Evolutionary conservation across 1,139 yeast species (phyloP).

Genomic region (Pichia sp.): DNA sequence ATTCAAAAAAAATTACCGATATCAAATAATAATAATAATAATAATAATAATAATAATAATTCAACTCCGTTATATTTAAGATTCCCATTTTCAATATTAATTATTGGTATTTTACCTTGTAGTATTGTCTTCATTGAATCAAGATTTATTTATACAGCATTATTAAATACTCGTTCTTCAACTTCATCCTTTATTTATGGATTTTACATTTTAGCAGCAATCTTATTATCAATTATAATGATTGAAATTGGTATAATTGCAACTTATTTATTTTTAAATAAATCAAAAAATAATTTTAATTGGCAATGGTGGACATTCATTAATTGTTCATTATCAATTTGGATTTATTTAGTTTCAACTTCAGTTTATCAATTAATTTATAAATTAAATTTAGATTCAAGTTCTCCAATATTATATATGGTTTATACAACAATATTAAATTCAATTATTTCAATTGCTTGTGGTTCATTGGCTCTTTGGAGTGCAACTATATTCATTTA

Average conservation of each 20-base stretch:
- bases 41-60: constrained; percentile 23
- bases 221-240: constrained; percentile 56
- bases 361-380: constrained; percentile 60
- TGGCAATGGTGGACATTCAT: constrained; percentile 87
- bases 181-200: constrained; percentile 79
- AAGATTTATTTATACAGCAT: constrained; percentile 64
- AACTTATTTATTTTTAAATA: constrained; percentile 55
- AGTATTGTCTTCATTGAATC: constrained; percentile 77
- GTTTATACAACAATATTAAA: constrained; percentile 66
- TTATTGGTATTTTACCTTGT: constrained; percentile 71
- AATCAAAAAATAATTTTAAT: constrained; percentile 45
- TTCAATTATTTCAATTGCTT: constrained; percentile 56
- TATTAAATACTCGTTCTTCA: constrained; percentile 52
- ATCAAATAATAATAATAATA: constrained; percentile 4
- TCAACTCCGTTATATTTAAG: constrained; percentile 32
- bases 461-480: constrained; percentile 68
- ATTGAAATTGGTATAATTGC: constrained; percentile 72
- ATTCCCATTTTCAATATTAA: constrained; percentile 23
- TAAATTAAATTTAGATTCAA: constrained; percentile 57
- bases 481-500: constrained; percentile 49
- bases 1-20: constrained; percentile 13
- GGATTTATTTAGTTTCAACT: constrained; percentile 64
- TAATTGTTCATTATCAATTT: constrained; percentile 63
- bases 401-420: constrained; percentile 64
- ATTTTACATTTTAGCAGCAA: constrained; percentile 57